Conservation (phyloP, 495 filamentous ascomycete genomes). For the Xylaria venustula region DNA sequence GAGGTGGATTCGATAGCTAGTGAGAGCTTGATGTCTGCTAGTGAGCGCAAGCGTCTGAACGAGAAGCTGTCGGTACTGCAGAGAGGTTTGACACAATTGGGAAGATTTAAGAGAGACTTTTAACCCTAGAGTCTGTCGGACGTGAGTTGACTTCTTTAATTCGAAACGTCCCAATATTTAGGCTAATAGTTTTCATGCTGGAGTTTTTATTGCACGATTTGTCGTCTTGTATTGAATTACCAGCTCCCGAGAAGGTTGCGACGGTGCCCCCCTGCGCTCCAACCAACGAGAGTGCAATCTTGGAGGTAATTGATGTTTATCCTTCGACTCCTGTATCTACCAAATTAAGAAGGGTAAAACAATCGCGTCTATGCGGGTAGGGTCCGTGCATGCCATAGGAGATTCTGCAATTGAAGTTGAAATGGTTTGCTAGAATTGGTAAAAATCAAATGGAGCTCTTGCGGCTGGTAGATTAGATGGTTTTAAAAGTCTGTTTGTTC, state of each 20-base stretch:
- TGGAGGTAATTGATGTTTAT: no score
- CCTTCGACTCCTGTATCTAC: no score
- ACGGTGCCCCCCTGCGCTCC: no score
- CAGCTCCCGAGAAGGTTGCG: not conserved
- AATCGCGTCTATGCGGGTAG: no score
- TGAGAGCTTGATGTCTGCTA: conserved; percentile 19
- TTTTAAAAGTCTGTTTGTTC: no score
- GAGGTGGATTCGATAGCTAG: conserved; percentile 23
- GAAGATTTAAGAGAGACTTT: not conserved
- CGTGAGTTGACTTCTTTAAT: not conserved
- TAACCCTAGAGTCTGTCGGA: not conserved
- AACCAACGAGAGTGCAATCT: no score
- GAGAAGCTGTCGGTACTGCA: not conserved
- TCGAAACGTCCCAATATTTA: not conserved
- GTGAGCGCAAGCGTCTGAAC: not conserved
- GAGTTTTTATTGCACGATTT: not conserved
- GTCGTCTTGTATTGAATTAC: not conserved
- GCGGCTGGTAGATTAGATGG: no score
- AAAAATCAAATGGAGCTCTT: no score
- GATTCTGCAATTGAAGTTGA: no score
- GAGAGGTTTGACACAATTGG: not conserved
- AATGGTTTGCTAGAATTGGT: no score
- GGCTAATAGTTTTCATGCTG: not conserved
- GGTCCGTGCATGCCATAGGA: no score
- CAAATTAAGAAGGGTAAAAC: no score